Evolutionary conservation across 2,329 filamentous ascomycete species (phyloP).

Genomic region (Botrytis galanthina): DNA sequence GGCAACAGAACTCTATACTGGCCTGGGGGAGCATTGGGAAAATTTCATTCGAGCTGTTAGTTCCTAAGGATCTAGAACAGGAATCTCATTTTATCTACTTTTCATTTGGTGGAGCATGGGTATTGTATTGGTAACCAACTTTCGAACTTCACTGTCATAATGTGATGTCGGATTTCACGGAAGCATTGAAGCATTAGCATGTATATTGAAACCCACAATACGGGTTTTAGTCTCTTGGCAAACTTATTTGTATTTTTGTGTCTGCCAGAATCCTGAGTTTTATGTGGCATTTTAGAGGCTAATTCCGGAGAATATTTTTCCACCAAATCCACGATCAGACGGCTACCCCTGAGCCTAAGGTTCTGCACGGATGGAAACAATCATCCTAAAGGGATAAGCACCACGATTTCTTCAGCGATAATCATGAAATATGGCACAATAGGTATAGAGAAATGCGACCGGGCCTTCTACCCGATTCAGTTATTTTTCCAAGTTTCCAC

Average conservation of each 20-base stretch:
- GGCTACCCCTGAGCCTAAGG: neutral
- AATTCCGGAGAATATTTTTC: neutral
- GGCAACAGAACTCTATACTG: constrained; percentile 11
- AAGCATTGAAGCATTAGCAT: neutral
- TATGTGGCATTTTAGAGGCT: neutral
- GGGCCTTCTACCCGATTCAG: constrained; percentile 1
- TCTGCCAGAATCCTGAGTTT: neutral
- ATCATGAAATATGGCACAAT: neutral
- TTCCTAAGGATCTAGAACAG: neutral
- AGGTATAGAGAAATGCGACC: neutral
- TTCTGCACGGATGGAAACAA: neutral
- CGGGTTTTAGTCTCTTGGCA: neutral
- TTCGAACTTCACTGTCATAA: neutral
- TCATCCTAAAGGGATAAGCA: neutral
- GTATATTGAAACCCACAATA: neutral
- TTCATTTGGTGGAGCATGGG: neutral
- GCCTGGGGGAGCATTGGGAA: constrained; percentile 18
- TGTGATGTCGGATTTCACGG: neutral
- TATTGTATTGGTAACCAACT: neutral
- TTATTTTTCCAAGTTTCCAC: neutral
- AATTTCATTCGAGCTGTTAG: constrained; percentile 16
- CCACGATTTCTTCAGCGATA: neutral
- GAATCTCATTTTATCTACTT: neutral
- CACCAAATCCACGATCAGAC: neutral
- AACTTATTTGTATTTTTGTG: neutral